These are phyloP conservation scores for Nakataea oryzae DNA, from an alignment of 2,329 filamentous ascomycete genomes.

Conservation along the genomic window DNA sequence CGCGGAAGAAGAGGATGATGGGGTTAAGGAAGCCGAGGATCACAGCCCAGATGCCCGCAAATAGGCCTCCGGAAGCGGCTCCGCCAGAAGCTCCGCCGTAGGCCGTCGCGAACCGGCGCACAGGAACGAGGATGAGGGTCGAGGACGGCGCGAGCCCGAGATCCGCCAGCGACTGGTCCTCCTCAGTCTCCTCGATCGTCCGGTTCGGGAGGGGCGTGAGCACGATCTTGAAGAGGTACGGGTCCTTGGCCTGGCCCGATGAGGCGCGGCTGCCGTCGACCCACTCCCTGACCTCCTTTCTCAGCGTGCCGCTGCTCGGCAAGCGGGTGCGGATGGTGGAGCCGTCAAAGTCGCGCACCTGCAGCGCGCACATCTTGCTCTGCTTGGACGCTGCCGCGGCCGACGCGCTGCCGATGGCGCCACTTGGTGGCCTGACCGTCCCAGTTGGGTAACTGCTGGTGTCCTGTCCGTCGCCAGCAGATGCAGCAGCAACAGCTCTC, in stretches of 20 bases:
- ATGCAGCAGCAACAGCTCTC: constrained; percentile 7
- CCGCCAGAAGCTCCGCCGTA: constrained; percentile 17
- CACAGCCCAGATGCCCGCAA: constrained; percentile 21
- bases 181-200: constrained; percentile 64
- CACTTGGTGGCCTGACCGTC: not conserved
- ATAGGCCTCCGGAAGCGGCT: constrained; percentile 7
- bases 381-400: constrained; percentile 14
- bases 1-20: constrained; percentile 17
- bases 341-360: constrained; percentile 77
- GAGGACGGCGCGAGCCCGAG: constrained; percentile 69
- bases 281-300: constrained; percentile 62
- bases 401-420: constrained; percentile 16
- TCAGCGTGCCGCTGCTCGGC: constrained; percentile 49
- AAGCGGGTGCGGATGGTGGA: constrained; percentile 68
- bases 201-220: constrained; percentile 68
- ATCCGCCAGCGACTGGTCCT: constrained; percentile 54
- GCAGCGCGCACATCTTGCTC: constrained; percentile 46
- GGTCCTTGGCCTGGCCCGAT: constrained; percentile 38
- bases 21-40: constrained; percentile 17
- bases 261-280: constrained; percentile 49
- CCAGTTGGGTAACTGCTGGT: constrained; percentile 2
- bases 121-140: constrained; percentile 71
- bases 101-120: constrained; percentile 35
- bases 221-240: constrained; percentile 79
- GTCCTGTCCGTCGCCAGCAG: not conserved